phyloP scores from a whole-genome alignment of 1,284 basidiomycete genomes.

The Heterobasidion irregulare region DNA sequence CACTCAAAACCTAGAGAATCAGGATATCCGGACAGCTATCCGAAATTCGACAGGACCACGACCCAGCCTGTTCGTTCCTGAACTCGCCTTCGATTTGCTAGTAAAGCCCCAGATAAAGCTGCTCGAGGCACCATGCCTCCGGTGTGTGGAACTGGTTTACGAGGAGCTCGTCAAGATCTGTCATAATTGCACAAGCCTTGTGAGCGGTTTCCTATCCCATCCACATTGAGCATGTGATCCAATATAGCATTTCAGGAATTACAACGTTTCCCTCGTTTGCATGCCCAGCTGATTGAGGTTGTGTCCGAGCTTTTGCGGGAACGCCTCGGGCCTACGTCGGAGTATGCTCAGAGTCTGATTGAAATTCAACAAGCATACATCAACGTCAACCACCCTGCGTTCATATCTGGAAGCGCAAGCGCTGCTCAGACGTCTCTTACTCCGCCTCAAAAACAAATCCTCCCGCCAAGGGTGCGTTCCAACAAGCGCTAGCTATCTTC shows the following conservation, averaged over 20 bases:
- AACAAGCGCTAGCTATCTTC: constrained; percentile 9
- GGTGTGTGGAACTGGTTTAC: constrained; percentile 97
- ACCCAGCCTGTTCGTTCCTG: constrained; percentile 94
- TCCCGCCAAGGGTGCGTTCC: constrained; percentile 43
- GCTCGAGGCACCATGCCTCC: constrained; percentile 85
- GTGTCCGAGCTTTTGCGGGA: constrained; percentile 95
- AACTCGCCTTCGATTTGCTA: constrained; percentile 93
- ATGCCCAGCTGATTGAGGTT: constrained; percentile 94
- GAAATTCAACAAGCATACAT: constrained; percentile 98
- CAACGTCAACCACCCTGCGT: constrained; percentile 96
- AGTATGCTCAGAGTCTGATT: constrained; percentile 94
- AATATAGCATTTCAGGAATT: constrained; percentile 57
- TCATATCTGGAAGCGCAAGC: constrained; percentile 64
- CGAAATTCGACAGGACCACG: constrained; percentile 96
- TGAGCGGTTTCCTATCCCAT: constrained; percentile 28
- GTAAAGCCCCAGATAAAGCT: constrained; percentile 99
- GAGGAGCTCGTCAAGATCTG: constrained; percentile 99
- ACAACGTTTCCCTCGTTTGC: constrained; percentile 92
- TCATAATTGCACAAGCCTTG: constrained; percentile 91
- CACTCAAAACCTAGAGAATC: constrained; percentile 83
- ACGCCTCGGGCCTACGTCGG: constrained; percentile 91
- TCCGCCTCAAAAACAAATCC: constrained; percentile 30
- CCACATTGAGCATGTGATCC: background rate
- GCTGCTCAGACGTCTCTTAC: constrained; percentile 39
- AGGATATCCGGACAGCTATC: constrained; percentile 97